These are phyloP conservation scores for Yarrowia sp. DNA, from an alignment of 805 yeast genomes.

Conservation along the genomic window DNA sequence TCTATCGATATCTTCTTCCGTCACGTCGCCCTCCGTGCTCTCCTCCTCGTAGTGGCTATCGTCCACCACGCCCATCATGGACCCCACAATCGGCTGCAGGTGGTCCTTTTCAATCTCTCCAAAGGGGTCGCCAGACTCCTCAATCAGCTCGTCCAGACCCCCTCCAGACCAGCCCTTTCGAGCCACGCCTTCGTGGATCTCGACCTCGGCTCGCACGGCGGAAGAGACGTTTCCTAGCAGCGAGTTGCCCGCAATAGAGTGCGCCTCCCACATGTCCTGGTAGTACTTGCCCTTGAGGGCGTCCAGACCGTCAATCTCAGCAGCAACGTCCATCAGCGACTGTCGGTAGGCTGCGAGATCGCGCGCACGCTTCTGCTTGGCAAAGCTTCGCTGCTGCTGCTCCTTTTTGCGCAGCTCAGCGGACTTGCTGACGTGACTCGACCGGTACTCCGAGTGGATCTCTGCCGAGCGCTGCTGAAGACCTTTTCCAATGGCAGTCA, in stretches of 20 bases:
- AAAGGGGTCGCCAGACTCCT: constrained; percentile 66
- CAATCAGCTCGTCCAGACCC: constrained; percentile 68
- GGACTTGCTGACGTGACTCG: constrained; percentile 53
- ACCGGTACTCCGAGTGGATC: constrained; percentile 55
- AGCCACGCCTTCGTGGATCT: constrained; percentile 76
- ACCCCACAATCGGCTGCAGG: constrained; percentile 19
- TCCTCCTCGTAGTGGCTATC: not conserved
- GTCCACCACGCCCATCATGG: constrained; percentile 7
- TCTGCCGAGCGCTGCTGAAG: constrained; percentile 47
- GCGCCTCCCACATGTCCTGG: constrained; percentile 57
- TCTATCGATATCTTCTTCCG: constrained; percentile 15
- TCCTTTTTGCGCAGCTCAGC: constrained; percentile 58
- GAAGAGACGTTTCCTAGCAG: constrained; percentile 58
- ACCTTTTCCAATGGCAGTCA: constrained; percentile 45
- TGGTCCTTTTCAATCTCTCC: constrained; percentile 37
- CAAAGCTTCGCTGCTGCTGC: constrained; percentile 54
- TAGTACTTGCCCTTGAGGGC: constrained; percentile 71
- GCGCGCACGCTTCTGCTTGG: constrained; percentile 56
- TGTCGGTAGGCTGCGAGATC: constrained; percentile 66
- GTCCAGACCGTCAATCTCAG: constrained; percentile 77
- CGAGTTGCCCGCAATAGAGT: constrained; percentile 58
- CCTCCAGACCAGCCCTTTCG: constrained; percentile 86
- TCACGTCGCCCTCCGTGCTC: not conserved
- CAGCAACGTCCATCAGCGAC: constrained; percentile 64
- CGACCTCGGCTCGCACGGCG: constrained; percentile 74